Percentiles rank a stretch among this genome's conserved stretches.
phyloP scores from a whole-genome alignment of 495 filamentous ascomycete species.

The Podospora anserina region DNA sequence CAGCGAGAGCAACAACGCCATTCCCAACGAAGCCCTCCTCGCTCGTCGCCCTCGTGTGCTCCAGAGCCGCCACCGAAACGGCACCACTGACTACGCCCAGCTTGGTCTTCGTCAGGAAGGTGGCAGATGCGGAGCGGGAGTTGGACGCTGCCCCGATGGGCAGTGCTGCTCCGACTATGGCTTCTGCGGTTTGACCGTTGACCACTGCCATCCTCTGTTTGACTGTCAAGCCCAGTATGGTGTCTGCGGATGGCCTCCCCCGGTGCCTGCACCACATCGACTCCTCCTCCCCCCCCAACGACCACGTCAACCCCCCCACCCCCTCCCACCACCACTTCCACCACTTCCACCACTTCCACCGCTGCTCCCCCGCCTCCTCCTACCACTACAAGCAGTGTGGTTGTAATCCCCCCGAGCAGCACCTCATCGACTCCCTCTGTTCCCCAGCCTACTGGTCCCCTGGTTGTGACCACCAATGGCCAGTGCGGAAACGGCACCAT shows the following conservation, averaged over 20 bases:
- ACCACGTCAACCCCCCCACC: conserved; percentile 15
- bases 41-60: conserved; percentile 8
- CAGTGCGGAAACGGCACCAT: conserved; percentile 37
- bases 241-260: conserved; percentile 35
- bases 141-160: conserved; percentile 25
- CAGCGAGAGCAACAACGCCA: conserved; percentile 1
- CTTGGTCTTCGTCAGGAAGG: conserved; percentile 26
- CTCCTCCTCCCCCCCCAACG: conserved; percentile 14
- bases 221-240: conserved; percentile 51
- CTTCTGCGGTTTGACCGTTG: conserved; percentile 46
- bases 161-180: conserved; percentile 47
- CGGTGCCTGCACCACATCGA: conserved; percentile 16
- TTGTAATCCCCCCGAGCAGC: conserved; percentile 7
- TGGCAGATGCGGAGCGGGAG: conserved; percentile 22
- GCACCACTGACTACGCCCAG: conserved; percentile 6
- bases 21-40: conserved; percentile 2
- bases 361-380: conserved; percentile 2
- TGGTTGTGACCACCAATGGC: conserved; percentile 32
- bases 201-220: conserved; percentile 47
- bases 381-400: conserved; percentile 9
- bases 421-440: conserved; percentile 6
- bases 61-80: conserved; percentile 6
- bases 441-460: conserved; percentile 17
- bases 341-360: conserved; percentile 8
- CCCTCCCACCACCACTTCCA: conserved; percentile 6